Percentiles rank a stretch among this genome's conserved stretches.
phyloP scores from a whole-genome alignment of 441 rosid species.

The Erodium trifolium region DNA sequence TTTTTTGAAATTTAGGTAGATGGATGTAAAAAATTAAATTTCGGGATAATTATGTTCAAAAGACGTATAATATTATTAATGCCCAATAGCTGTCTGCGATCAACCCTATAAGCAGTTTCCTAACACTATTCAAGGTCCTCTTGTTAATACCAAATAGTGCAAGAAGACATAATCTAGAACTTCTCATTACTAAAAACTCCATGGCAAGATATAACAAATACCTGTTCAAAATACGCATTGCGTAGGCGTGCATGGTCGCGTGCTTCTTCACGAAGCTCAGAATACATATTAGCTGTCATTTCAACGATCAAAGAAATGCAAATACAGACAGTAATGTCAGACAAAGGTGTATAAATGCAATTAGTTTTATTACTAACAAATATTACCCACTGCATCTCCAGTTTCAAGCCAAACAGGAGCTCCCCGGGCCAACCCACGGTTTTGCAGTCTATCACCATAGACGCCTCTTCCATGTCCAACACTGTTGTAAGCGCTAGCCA shows the following conservation, averaged over 20 bases:
- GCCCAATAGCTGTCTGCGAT: no score
- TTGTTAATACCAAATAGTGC: no score
- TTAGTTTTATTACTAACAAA: conserved; percentile 28
- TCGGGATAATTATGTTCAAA: no score
- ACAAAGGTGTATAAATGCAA: conserved; percentile 25
- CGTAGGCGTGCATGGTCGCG: conserved; percentile 82
- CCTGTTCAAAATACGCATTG: conserved; percentile 88
- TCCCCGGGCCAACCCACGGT: conserved; percentile 50
- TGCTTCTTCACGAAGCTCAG: conserved; percentile 87
- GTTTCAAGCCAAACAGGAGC: conserved; percentile 95
- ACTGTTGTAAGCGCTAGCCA: conserved; percentile 49
- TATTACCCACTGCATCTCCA: conserved; percentile 92
- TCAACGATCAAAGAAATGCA: conserved; percentile 37
- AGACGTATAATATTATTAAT: no score
- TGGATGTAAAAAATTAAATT: no score
- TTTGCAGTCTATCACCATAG: conserved; percentile 57
- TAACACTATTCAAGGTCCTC: no score
- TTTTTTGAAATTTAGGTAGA: no score
- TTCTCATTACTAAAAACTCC: conserved; percentile 9
- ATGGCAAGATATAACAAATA: conserved; percentile 19
- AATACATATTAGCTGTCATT: conserved; percentile 76
- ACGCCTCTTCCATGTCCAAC: conserved; percentile 53
- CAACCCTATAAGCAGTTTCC: no score
- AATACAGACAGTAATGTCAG: conserved; percentile 23
- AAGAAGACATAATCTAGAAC: no score